phyloP scores from a whole-genome alignment of 2,329 filamentous ascomycete species.

The Botrytis byssoidea region DNA sequence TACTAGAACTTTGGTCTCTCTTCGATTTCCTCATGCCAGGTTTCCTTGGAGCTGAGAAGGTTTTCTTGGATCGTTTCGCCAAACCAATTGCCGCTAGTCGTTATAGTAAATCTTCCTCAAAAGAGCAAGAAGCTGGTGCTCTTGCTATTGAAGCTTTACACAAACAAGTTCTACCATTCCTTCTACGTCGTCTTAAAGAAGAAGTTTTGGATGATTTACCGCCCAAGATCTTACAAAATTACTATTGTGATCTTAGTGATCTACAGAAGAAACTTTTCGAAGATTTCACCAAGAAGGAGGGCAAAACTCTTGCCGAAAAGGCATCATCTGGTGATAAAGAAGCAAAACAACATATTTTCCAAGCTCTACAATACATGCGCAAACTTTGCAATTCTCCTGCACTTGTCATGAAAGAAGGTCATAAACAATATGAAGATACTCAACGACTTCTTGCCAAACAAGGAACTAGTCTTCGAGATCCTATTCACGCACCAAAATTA shows the following conservation, averaged over 20 bases:
- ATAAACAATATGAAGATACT: conserved; percentile 85
- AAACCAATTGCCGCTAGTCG: conserved; percentile 90
- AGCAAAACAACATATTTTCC: conserved; percentile 97
- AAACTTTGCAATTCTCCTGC: conserved; percentile 98
- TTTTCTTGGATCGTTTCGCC: conserved; percentile 88
- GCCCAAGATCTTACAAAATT: conserved; percentile 98
- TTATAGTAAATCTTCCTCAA: conserved; percentile 95
- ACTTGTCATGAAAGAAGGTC: conserved; percentile 90
- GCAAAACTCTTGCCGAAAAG: conserved; percentile 81
- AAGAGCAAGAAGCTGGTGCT: conserved; percentile 95
- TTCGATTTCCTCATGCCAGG: conserved; percentile 99
- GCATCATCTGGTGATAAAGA: conserved; percentile 85
- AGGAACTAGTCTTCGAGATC: conserved; percentile 79
- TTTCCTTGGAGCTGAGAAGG: conserved; percentile 91
- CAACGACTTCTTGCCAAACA: conserved; percentile 76
- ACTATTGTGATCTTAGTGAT: conserved; percentile 97
- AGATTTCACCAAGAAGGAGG: conserved; percentile 91
- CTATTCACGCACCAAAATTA: conserved; percentile 87
- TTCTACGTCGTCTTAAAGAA: conserved; percentile 93
- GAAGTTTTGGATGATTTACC: conserved; percentile 95
- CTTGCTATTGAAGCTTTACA: conserved; percentile 96
- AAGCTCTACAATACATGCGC: conserved; percentile 98
- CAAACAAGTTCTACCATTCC: conserved; percentile 95
- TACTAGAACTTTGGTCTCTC: conserved; percentile 93
- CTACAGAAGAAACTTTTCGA: conserved; percentile 94